A percentile compares a stretch with the other conserved stretches of the same genome.
phyloP scores from a whole-genome alignment of 108 stramenopile species.

The Pelagomonas calceolata region DNA sequence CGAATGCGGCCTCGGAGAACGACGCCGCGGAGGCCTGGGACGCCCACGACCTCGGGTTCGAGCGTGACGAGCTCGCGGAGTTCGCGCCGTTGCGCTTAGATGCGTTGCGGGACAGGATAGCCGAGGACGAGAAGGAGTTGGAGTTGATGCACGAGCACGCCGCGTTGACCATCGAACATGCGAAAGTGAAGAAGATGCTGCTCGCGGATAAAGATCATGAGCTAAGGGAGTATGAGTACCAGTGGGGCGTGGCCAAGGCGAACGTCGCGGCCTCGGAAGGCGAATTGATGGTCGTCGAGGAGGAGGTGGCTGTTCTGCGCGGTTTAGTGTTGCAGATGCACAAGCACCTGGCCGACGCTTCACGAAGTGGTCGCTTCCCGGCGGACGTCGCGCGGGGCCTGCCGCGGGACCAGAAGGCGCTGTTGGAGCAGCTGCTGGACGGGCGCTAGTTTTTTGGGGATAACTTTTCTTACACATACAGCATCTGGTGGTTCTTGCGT shows the following conservation, averaged over 20 bases:
- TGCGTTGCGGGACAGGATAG: not conserved
- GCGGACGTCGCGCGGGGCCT: not conserved
- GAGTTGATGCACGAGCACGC: not conserved
- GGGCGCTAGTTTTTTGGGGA: not conserved
- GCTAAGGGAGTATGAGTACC: not conserved
- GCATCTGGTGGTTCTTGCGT: too few species aligned
- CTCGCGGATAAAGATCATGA: not conserved
- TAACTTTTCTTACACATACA: too few species aligned
- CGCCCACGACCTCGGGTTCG: not conserved
- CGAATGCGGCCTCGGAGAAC: not conserved
- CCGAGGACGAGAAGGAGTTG: not conserved
- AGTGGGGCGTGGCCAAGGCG: slow-evolving; percentile 1
- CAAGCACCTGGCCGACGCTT: not conserved
- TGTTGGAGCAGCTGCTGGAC: not conserved
- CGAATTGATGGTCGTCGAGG: not conserved
- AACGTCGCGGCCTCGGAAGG: not conserved
- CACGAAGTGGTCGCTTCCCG: not conserved
- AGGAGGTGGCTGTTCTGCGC: not conserved
- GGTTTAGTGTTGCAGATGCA: not conserved
- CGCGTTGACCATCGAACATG: not conserved
- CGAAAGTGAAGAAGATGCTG: not conserved
- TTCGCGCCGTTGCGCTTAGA: not conserved
- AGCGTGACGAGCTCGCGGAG: not conserved
- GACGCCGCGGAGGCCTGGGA: not conserved
- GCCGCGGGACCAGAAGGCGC: not conserved